Base-by-base conservation (phyloP, 169 alveolate species). In the Plasmodium malariae region DNA sequence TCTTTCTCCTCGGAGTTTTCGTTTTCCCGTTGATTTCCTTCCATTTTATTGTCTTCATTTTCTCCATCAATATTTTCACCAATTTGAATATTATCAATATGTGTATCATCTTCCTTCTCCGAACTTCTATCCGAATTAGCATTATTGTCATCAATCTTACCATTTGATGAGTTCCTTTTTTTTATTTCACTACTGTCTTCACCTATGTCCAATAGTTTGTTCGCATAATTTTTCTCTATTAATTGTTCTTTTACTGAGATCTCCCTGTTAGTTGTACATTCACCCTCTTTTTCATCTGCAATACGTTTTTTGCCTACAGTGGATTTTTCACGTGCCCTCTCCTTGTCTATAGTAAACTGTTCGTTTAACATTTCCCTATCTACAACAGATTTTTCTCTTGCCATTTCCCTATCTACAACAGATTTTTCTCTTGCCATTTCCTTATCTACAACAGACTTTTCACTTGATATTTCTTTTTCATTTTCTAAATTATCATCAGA, bases 401-500 rank as follows among this genome's bases (percentile, higher is more conserved):
- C 12, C 3, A 9, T 51, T 12, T 26, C 48, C 28, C 28, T 26
- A 24, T 17, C 9, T 17, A 24, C 1, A 11, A 6, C 21, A 24
- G 4, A 21, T 19, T 21, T 37, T 24, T 4, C 3, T 9, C 14
- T n/a, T 7, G 30, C 40, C 59, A 7, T 21, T 1, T 11, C 14
- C 21, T 0, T 4, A 17, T 7, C 24, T 14, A 17, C 43, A 21
- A n/a, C 30, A 12, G 12, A 12, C 1, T n/a, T 19, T 21, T 19
- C 62, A 1, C 40, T 36, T 6, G 9, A 7, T 3, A 9, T 51
- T 43, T 54, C 69, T 43, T 60, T 14, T 4, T 73, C 87, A 32
- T 54, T 49, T 57, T 54, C 71, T 45, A 34, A 55, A 45, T 73
- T 55, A 0, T 30, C 83, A 11, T 14, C 60, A 17, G 67, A n/a